These are phyloP conservation scores for Crotalaria pallida DNA, from an alignment of 306 rosid genomes.

Conservation along the genomic window DNA sequence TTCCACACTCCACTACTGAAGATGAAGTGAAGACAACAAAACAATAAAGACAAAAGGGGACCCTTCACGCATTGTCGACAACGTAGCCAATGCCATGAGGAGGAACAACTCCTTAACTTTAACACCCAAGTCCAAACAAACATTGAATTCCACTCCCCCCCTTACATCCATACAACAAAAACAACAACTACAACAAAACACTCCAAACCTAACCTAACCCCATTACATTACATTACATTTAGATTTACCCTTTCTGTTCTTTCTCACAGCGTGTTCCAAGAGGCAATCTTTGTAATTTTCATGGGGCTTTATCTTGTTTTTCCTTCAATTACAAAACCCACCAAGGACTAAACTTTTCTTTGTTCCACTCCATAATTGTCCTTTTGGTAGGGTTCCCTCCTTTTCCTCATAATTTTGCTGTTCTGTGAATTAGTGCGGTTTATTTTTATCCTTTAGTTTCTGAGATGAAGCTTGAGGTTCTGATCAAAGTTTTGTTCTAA, in stretches of 20 bases:
- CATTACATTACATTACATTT: background rate
- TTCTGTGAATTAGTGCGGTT: background rate
- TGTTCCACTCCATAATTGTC: conserved; percentile 6
- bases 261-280: conserved; percentile 18
- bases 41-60: conserved; percentile 59
- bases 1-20: conserved; percentile 58
- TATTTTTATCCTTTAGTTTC: background rate
- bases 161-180: too few relatives aligned
- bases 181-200: background rate
- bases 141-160: conserved; percentile 26
- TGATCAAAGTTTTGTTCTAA: background rate
- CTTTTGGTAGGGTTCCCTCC: conserved; percentile 28
- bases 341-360: conserved; percentile 23
- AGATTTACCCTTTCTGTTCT: too few relatives aligned
- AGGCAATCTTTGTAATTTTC: conserved; percentile 29
- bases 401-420: background rate
- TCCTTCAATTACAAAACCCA: conserved; percentile 50
- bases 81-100: conserved; percentile 62
- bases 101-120: conserved; percentile 35
- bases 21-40: conserved; percentile 48
- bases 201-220: conserved; percentile 9
- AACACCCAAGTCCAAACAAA: conserved; percentile 20
- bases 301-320: conserved; percentile 30
- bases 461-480: conserved; percentile 11
- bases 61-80: conserved; percentile 69